Base-by-base conservation (phyloP, 495 filamentous ascomycete genomes). In the Tuber magnatum region DNA sequence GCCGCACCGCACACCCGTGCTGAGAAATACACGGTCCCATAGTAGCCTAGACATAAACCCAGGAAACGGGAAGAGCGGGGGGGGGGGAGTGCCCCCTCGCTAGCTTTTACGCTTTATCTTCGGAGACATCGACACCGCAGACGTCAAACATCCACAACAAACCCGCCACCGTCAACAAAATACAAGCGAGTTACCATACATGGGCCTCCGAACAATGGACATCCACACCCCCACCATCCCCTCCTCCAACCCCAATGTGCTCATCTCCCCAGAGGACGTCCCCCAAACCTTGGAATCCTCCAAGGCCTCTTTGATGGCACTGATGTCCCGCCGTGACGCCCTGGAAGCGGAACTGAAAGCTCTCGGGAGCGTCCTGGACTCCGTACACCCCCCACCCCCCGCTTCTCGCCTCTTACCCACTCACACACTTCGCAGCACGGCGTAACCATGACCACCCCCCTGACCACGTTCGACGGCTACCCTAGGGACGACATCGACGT, bases 401-500 rank as follows among this genome's bases (percentile, higher is more conserved):
- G 2, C 48, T 56, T 56, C 28, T 61, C 65, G 14, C 70, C 73
- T 14, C 39, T 72, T 12, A 38, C 48, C 69, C 41, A 65, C 77
- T 79, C 44, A 74, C 44, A 74, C 65, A 28, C 18, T n/a, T 22
- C 20, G 69, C 77, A 97, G 95, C 95, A 98, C 84, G 90, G 90
- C 61, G 95, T 97, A 68, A 91, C 91, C 76, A 98, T 99, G 96
- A 92, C 90, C 83, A 97, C 96, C 4, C 86, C 88, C 68, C 86
- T 99, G 70, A 92, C 92, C 6, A 97, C 96, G 3, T 89, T 91
- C 73, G 96, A 99, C 84, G 96, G 94, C 71, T 99, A 92, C 83
- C 96, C 96, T 44, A 88, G 96, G 80, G 90, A 91, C 77, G 96
- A 99, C 83, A 90, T 99, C 73, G 96, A 99, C 83, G 91, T 99